phyloP scores from a whole-genome alignment of 129 eudicot genomes.

The Pittosporum tobira region DNA sequence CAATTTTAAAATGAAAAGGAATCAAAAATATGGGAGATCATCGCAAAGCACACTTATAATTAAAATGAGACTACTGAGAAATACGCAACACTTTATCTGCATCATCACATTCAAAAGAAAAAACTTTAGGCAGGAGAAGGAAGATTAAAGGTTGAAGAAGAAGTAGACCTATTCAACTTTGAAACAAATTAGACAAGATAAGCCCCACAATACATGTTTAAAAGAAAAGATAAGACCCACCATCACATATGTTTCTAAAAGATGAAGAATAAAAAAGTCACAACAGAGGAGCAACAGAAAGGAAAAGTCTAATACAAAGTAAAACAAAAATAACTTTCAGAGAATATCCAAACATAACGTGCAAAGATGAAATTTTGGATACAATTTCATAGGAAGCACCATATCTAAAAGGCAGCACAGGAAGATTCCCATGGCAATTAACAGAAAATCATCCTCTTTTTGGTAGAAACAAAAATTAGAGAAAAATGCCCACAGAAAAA shows the following conservation, averaged over 20 bases:
- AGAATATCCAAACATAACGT: background rate
- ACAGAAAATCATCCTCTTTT: background rate
- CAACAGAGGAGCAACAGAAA: background rate
- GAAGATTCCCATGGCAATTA: background rate
- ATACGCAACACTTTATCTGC: too few species aligned
- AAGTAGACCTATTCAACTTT: background rate
- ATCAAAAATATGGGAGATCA: too few species aligned
- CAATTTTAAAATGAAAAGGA: too few species aligned
- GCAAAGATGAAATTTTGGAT: background rate
- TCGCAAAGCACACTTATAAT: too few species aligned
- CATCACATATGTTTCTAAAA: background rate
- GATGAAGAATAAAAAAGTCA: too few species aligned
- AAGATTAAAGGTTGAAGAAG: background rate
- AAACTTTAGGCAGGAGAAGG: background rate
- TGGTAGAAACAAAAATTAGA: background rate
- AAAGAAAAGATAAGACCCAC: slow-evolving; percentile 10
- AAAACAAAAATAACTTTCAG: background rate
- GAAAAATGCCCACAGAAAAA: background rate
- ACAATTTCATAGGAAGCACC: background rate
- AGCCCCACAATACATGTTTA: too few species aligned
- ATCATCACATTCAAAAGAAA: too few species aligned
- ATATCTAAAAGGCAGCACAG: background rate
- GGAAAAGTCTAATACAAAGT: background rate
- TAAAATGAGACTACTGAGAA: too few species aligned
- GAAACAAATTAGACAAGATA: background rate